Conservation (phyloP, 768 basidiomycete genomes). For the Auricularia cornea region DNA sequence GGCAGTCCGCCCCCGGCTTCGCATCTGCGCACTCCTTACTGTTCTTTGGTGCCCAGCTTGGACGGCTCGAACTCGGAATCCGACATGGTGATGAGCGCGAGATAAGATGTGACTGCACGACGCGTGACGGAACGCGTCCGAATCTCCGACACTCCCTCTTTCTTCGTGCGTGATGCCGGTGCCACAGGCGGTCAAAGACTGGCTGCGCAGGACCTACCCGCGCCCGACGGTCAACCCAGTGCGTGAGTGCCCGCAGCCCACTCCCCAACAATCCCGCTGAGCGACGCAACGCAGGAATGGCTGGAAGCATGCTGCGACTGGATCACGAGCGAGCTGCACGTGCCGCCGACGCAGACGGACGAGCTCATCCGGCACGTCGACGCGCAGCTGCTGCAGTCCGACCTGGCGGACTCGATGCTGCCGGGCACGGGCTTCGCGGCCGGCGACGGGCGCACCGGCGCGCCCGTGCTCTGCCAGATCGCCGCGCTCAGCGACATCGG, state of each 20-base stretch:
- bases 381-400: slow-evolving; percentile 62
- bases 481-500: slow-evolving; percentile 75
- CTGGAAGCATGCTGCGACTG: slow-evolving; percentile 6
- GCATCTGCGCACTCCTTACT: slow-evolving; percentile 39
- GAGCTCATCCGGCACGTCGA: slow-evolving; percentile 50
- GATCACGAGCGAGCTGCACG: slow-evolving; percentile 20
- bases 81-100: slow-evolving; percentile 7
- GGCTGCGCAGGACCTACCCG: not conserved
- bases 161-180: not conserved
- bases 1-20: not conserved
- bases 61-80: slow-evolving; percentile 51
- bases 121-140: not conserved
- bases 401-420: slow-evolving; percentile 63
- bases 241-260: not conserved
- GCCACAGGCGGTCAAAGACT: not conserved
- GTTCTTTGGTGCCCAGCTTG: slow-evolving; percentile 67
- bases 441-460: slow-evolving; percentile 30
- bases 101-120: not conserved
- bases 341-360: slow-evolving; percentile 42
- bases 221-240: not conserved
- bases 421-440: slow-evolving; percentile 56
- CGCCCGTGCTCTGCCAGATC: slow-evolving; percentile 69
- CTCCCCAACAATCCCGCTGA: not conserved
- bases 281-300: not conserved
- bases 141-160: not conserved